These are phyloP conservation scores for Sclerotinia spermophila DNA, from an alignment of 2,329 filamentous ascomycete species.

Conservation along the genomic window DNA sequence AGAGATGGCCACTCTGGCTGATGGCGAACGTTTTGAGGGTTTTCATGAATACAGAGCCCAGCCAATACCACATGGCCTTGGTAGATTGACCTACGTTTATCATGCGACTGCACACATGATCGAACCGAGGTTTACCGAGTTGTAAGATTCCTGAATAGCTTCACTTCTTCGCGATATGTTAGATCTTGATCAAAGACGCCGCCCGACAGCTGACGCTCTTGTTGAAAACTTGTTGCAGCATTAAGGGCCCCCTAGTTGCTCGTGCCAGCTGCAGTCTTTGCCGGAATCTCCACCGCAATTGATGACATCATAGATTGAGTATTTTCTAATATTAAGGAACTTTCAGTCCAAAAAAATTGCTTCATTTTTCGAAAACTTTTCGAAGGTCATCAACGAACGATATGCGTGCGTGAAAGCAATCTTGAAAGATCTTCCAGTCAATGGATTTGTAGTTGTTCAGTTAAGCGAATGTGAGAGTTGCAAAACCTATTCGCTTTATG, in stretches of 20 bases:
- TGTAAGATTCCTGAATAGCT: slow-evolving; percentile 14
- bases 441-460: background rate
- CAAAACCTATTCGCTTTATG: background rate
- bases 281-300: background rate
- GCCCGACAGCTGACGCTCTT: slow-evolving; percentile 19
- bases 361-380: background rate
- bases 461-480: background rate
- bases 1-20: slow-evolving; percentile 24
- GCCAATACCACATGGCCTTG: slow-evolving; percentile 21
- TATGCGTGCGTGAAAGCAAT: background rate
- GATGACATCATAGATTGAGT: background rate
- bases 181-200: slow-evolving; percentile 16
- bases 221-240: background rate
- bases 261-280: background rate
- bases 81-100: slow-evolving; percentile 21
- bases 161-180: slow-evolving; percentile 19
- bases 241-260: background rate
- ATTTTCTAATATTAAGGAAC: background rate
- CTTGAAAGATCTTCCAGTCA: background rate
- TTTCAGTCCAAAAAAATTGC: background rate
- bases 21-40: slow-evolving; percentile 21
- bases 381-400: background rate
- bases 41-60: slow-evolving; percentile 25
- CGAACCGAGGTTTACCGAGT: slow-evolving; percentile 21
- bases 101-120: slow-evolving; percentile 24